Conservation (phyloP, 768 basidiomycete genomes). For the Tylopilus vinaceipallidus region DNA sequence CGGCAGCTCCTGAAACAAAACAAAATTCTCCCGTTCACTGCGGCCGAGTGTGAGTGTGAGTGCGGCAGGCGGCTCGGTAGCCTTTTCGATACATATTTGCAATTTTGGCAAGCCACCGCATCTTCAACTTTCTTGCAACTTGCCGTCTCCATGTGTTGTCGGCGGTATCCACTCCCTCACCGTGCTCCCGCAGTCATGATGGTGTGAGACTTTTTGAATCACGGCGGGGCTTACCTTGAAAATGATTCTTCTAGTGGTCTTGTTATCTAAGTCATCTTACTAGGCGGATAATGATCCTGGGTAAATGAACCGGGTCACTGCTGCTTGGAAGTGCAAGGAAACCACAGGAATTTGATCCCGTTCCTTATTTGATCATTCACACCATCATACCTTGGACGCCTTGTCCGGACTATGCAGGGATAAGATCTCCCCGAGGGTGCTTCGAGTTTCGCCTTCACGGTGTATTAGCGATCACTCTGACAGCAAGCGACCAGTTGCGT, state of each 20-base stretch:
- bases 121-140: slow-evolving; percentile 5
- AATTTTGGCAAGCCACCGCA: slow-evolving; percentile 5
- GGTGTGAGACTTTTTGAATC: not conserved
- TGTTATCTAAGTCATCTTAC: not conserved
- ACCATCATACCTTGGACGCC: not conserved
- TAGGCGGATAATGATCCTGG: not conserved
- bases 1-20: slow-evolving; percentile 10
- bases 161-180: slow-evolving; percentile 1
- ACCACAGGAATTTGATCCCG: not conserved
- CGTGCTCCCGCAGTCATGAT: not conserved
- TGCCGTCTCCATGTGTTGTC: not conserved
- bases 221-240: not conserved
- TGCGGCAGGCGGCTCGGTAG: not conserved
- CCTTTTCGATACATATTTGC: slow-evolving; percentile 1
- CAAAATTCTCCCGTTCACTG: not conserved
- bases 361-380: not conserved
- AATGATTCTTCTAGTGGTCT: not conserved
- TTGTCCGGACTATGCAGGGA: not conserved
- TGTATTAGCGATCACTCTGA: too few relatives aligned
- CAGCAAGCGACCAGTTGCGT: not conserved
- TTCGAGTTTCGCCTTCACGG: too few relatives aligned
- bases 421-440: not conserved
- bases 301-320: not conserved
- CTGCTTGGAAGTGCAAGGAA: not conserved
- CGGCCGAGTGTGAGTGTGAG: not conserved